Evolutionary conservation across 148 eudicot genomes (phyloP), one percentile per base, ranked within the genome.

Genomic region (Rhododendron williamsianum): DNA sequence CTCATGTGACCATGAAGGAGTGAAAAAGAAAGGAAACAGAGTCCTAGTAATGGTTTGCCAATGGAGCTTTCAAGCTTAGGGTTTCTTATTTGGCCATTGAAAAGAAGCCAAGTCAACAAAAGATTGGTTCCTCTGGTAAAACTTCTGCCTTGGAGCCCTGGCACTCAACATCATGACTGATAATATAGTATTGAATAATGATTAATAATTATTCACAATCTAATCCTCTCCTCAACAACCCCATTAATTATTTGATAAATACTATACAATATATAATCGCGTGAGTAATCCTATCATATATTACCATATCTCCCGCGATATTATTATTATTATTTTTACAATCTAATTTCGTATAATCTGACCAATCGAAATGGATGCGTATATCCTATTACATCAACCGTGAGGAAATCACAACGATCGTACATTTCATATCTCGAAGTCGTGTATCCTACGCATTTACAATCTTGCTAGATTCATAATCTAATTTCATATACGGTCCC

Each of bases 11-110:
- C 54, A 78, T 21, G 54, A n/a, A 78, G 9, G 18, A 19, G 56
- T 23, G 2, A 48, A 78, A 73, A 73, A 27, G 41, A 30, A 11
- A 71, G 19, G 9, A 35, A 35, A 45, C 6, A 45, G 51, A 45
- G 58, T 11, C 19, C n/a, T 25, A 25, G 36, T 46, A 27, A 51
- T 80, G 82, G 41, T 10, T 15, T 25, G 49, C 41, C 63, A 51
- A 30, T 80, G 65, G 82, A 80, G 82, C 82, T 80, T 80, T 80
- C 82, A 51, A 80, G 60, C 63, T 51, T 16, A 80, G 51, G 63
- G 30, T 80, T 80, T 80, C 6, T 78, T 16, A 48, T 6, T 51
- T 27, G 63, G 63, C 63, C 65, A 51, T 30, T 4, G 41, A 80
- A 30, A 80, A 51, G 82, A 80, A 51, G 63, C 82, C 82, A 80